These are phyloP conservation scores for Flaveria trinervia DNA, from an alignment of 129 eudicot species.

Conservation along the genomic window DNA sequence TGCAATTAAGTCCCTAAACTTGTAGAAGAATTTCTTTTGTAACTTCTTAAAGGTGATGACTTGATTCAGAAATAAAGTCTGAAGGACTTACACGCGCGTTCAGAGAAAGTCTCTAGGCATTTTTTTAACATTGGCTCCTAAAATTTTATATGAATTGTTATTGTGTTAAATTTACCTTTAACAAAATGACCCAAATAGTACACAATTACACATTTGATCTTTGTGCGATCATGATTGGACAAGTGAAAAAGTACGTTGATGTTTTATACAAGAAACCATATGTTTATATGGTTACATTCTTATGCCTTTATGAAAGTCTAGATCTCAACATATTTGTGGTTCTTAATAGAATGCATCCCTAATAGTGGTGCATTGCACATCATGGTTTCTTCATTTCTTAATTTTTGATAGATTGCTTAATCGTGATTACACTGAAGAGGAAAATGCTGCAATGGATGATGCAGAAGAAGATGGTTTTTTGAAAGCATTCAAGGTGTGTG, in stretches of 20 bases:
- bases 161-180: background rate
- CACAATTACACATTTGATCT: background rate
- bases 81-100: background rate
- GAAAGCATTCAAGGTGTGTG: slow-evolving; percentile 86
- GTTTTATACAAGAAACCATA: background rate
- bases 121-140: background rate
- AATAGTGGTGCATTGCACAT: background rate
- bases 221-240: background rate
- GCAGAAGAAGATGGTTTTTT: slow-evolving; percentile 90
- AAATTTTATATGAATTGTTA: background rate
- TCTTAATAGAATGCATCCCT: background rate
- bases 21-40: too few species aligned
- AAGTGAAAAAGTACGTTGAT: background rate
- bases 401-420: slow-evolving; percentile 57
- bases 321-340: background rate
- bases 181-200: background rate
- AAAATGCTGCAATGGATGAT: slow-evolving; percentile 79
- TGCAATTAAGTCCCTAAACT: too few species aligned
- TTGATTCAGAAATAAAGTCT: background rate
- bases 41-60: background rate
- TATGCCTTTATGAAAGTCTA: background rate
- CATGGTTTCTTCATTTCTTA: background rate
- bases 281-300: background rate
- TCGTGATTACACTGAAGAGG: slow-evolving; percentile 78
- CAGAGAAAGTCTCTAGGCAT: background rate